phyloP scores from a whole-genome alignment of 192 early-diverging fungal species.

The Coemansia sp. region DNA sequence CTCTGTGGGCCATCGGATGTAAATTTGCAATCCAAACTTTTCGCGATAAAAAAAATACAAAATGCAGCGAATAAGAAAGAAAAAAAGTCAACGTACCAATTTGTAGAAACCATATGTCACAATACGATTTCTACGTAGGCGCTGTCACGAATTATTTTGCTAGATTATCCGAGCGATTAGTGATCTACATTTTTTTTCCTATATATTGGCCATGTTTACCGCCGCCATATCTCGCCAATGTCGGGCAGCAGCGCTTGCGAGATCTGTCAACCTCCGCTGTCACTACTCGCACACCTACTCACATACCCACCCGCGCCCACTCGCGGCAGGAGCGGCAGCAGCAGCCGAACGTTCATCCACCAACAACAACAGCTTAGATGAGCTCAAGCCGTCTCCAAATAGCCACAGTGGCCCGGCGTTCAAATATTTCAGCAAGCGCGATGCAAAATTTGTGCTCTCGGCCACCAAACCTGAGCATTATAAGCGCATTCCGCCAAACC shows the following conservation, averaged over 20 bases:
- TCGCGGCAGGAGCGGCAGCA: neutral
- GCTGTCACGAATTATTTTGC: neutral
- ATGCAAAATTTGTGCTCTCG: slow-evolving; percentile 47
- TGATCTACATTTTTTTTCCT: neutral
- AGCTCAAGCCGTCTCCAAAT: neutral
- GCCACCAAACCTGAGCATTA: slow-evolving; percentile 40
- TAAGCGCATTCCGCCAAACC: slow-evolving; percentile 13
- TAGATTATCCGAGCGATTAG: neutral
- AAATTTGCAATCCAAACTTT: neutral
- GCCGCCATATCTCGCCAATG: neutral
- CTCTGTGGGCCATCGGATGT: slow-evolving; percentile 9
- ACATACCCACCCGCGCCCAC: neutral
- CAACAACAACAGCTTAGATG: neutral
- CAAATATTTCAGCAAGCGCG: slow-evolving; percentile 37
- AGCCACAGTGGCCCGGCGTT: slow-evolving; percentile 6
- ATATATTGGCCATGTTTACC: neutral
- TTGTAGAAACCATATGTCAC: neutral
- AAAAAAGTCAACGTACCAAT: neutral
- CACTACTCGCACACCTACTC: slow-evolving; percentile 11
- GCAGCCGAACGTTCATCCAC: neutral
- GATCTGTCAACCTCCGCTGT: neutral
- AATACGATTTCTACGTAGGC: neutral
- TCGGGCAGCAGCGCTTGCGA: slow-evolving; percentile 2
- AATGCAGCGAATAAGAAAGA: neutral
- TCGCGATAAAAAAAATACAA: neutral